A percentile compares a stretch with the other conserved stretches of the same genome.
Evolutionary conservation across 2,329 filamentous ascomycete species (phyloP).

Genomic region (Colletotrichum tanaceti): DNA sequence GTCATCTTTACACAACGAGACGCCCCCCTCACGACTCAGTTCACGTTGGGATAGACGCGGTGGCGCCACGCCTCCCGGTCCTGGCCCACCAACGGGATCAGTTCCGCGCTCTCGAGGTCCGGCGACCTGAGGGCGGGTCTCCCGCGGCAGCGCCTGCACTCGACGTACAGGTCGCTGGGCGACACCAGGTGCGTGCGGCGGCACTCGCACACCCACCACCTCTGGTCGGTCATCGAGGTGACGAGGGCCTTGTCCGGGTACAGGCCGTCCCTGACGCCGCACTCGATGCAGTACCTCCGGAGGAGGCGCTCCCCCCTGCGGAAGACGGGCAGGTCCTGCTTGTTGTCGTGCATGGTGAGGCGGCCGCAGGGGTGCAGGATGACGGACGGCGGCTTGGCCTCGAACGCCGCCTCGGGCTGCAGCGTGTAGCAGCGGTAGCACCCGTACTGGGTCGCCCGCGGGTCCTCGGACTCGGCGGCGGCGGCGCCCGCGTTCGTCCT

Average conservation of each 20-base stretch:
- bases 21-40: not conserved
- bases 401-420: slow-evolving; percentile 20
- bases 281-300: slow-evolving; percentile 56
- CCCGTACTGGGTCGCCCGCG: not conserved
- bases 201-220: slow-evolving; percentile 56
- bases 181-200: slow-evolving; percentile 38
- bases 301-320: slow-evolving; percentile 45
- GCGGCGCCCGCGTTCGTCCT: no score
- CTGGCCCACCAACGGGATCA: not conserved
- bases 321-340: not conserved
- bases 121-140: not conserved
- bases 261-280: slow-evolving; percentile 53
- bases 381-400: not conserved
- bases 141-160: slow-evolving; percentile 3
- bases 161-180: not conserved
- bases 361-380: not conserved
- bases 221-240: slow-evolving; percentile 52
- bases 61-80: not conserved
- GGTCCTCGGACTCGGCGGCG: not conserved
- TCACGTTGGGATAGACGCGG: not conserved
- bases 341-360: not conserved
- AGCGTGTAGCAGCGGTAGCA: slow-evolving; percentile 42
- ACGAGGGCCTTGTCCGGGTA: slow-evolving; percentile 53
- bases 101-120: no score
- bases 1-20: not conserved